Percentiles rank a stretch among this genome's conserved stretches.
phyloP scores from a whole-genome alignment of 2,329 filamentous ascomycete species.

The Verticillium albo-atrum region DNA sequence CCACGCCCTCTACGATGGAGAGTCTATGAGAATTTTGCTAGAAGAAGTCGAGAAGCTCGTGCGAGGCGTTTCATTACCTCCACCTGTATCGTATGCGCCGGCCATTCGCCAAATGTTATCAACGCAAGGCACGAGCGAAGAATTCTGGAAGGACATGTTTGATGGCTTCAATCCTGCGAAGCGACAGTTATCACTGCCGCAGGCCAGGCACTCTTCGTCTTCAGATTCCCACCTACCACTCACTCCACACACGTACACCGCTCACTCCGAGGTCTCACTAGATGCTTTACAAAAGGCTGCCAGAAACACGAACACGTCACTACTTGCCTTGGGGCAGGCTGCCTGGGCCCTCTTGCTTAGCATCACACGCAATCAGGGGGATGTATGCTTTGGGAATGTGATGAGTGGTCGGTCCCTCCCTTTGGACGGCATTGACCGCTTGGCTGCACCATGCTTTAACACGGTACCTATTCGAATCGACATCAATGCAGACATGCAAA shows the following conservation, averaged over 20 bases:
- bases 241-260: background rate
- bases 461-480: slow-evolving; percentile 69
- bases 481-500: slow-evolving; percentile 40
- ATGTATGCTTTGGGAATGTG: slow-evolving; percentile 85
- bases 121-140: slow-evolving; percentile 42
- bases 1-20: slow-evolving; percentile 83
- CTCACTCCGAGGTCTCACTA: background rate
- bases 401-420: slow-evolving; percentile 70
- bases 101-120: slow-evolving; percentile 60
- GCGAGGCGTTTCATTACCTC: slow-evolving; percentile 36
- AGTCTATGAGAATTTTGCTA: slow-evolving; percentile 66
- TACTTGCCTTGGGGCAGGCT: slow-evolving; percentile 66
- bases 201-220: background rate
- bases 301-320: slow-evolving; percentile 34
- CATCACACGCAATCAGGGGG: slow-evolving; percentile 47
- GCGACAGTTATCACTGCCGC: background rate
- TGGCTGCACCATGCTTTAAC: slow-evolving; percentile 92
- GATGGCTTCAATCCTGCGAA: slow-evolving; percentile 35
- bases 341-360: slow-evolving; percentile 66
- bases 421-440: slow-evolving; percentile 60
- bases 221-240: too few species aligned
- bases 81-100: slow-evolving; percentile 50
- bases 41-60: slow-evolving; percentile 64
- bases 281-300: background rate
- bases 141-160: slow-evolving; percentile 64